Evolutionary conservation across 1,139 yeast genomes (phyloP).

Genomic region (Pichia cactophila): DNA sequence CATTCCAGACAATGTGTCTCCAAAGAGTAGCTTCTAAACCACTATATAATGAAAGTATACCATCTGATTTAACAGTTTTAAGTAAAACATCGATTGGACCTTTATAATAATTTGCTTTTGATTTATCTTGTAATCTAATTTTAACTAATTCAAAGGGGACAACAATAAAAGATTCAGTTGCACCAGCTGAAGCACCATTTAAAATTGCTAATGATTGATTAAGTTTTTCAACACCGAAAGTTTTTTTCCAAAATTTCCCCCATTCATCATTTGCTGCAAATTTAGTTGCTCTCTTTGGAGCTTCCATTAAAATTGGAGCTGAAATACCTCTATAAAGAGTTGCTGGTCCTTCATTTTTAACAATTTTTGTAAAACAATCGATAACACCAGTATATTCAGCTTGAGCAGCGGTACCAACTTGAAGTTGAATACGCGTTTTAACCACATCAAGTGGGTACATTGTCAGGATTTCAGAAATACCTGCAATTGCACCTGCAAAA

Average conservation of each 20-base stretch:
- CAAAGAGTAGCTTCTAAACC: constrained; percentile 96
- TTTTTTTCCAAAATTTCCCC: constrained; percentile 73
- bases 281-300: constrained; percentile 98
- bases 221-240: constrained; percentile 64
- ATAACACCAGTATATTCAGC: constrained; percentile 71
- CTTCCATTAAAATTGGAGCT: constrained; percentile 98
- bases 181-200: constrained; percentile 98
- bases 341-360: constrained; percentile 75
- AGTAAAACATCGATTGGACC: constrained; percentile 81
- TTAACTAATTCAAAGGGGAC: constrained; percentile 90
- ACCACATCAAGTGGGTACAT: constrained; percentile 99
- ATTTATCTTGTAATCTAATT: constrained; percentile 85
- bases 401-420: constrained; percentile 52
- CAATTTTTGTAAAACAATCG: constrained; percentile 75
- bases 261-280: constrained; percentile 98
- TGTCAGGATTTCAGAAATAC: constrained; percentile 91
- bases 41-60: constrained; percentile 78
- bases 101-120: constrained; percentile 66
- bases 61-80: constrained; percentile 66
- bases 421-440: constrained; percentile 93
- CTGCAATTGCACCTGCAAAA: constrained; percentile 93
- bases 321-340: constrained; percentile 87
- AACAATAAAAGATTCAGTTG: constrained; percentile 91
- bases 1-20: constrained; percentile 97
- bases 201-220: constrained; percentile 79